phyloP scores from a whole-genome alignment of 768 basidiomycete genomes.

The Mrakia hoshinonis region DNA sequence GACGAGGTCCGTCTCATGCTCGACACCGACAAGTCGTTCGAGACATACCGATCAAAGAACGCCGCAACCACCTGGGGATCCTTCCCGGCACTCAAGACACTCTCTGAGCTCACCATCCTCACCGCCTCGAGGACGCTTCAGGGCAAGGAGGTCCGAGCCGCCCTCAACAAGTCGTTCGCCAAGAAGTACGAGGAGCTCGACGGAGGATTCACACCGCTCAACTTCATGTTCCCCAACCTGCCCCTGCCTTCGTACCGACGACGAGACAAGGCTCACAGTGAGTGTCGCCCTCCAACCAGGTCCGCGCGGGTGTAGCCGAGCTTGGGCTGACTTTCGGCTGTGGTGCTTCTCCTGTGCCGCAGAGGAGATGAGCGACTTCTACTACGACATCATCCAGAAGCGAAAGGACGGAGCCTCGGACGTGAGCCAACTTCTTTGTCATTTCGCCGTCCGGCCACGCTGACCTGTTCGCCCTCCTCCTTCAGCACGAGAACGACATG shows the following conservation, averaged over 20 bases:
- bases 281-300: background rate
- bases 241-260: conserved; percentile 82
- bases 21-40: conserved; percentile 56
- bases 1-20: conserved; percentile 59
- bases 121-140: conserved; percentile 91
- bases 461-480: conserved; percentile 22
- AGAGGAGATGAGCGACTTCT: conserved; percentile 84
- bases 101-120: conserved; percentile 85
- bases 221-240: conserved; percentile 88
- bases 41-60: conserved; percentile 37
- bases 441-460: background rate
- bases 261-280: conserved; percentile 72
- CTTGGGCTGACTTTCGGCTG: background rate
- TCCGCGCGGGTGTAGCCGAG: background rate
- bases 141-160: conserved; percentile 74
- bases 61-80: conserved; percentile 56
- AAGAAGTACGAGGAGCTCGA: conserved; percentile 74
- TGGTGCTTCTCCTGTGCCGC: background rate
- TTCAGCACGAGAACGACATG: conserved; percentile 77
- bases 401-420: conserved; percentile 49
- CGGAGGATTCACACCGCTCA: conserved; percentile 89
- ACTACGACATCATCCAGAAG: conserved; percentile 71
- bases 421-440: conserved; percentile 37
- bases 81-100: conserved; percentile 62
- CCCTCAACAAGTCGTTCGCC: conserved; percentile 74